Conservation (phyloP, 2,329 filamentous ascomycete species). For the Nigrospora sphaerica region DNA sequence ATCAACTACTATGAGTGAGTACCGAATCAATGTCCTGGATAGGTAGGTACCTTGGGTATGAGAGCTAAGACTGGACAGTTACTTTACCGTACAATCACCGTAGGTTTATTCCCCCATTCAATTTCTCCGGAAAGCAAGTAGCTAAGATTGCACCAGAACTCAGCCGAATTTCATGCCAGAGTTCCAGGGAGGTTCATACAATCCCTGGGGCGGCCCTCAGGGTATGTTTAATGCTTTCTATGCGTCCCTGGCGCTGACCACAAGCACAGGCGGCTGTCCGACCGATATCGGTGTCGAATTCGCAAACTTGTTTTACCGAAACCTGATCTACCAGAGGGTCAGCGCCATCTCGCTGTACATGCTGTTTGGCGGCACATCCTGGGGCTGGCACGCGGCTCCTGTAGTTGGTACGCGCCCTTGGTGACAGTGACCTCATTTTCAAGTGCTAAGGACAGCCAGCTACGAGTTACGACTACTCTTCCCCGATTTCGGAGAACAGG, state of each 20-base stretch:
- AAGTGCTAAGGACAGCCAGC: slow-evolving; percentile 17
- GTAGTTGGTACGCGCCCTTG: slow-evolving; percentile 29
- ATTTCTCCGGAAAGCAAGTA: no score
- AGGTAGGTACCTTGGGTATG: neutral
- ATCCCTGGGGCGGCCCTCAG: slow-evolving; percentile 54
- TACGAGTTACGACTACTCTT: slow-evolving; percentile 57
- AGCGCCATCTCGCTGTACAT: slow-evolving; percentile 58
- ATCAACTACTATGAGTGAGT: slow-evolving; percentile 15
- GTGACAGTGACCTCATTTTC: neutral
- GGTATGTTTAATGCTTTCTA: neutral
- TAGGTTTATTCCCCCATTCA: slow-evolving; percentile 6
- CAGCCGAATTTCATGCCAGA: slow-evolving; percentile 51
- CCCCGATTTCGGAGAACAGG: slow-evolving; percentile 53
- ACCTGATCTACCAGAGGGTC: slow-evolving; percentile 52
- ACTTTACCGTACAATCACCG: slow-evolving; percentile 23
- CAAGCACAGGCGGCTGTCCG: slow-evolving; percentile 36
- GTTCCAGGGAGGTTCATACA: slow-evolving; percentile 54
- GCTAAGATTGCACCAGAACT: slow-evolving; percentile 10
- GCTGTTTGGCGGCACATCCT: slow-evolving; percentile 58
- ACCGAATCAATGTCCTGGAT: neutral
- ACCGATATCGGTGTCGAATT: slow-evolving; percentile 50
- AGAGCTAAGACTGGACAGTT: slow-evolving; percentile 7
- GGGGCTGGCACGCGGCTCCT: slow-evolving; percentile 51
- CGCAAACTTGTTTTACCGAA: slow-evolving; percentile 57
- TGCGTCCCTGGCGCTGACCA: no score